Evolutionary conservation across 2,329 filamentous ascomycete genomes (phyloP).

Genomic region (Paecilomyces sp.): DNA sequence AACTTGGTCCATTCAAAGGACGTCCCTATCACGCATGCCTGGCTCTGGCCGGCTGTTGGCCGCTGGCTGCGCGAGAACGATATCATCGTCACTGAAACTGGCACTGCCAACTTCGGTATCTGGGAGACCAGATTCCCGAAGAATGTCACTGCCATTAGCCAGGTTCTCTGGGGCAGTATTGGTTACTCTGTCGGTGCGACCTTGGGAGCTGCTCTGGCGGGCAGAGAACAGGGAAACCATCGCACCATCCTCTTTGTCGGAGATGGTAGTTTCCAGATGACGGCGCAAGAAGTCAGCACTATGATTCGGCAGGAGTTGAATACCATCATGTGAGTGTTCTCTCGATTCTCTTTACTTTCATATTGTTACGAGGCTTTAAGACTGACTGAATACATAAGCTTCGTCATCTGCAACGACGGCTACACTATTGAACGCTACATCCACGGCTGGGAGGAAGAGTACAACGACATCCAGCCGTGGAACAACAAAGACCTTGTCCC

Average conservation of each 20-base stretch:
- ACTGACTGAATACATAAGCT: conserved; percentile 28
- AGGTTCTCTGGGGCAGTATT: conserved; percentile 66
- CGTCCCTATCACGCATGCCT: conserved; percentile 42
- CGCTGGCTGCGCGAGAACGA: conserved; percentile 66
- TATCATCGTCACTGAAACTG: conserved; percentile 78
- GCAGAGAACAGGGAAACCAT: conserved; percentile 56
- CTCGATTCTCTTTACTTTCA: neutral
- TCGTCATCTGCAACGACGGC: conserved; percentile 80
- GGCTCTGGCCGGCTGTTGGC: conserved; percentile 68
- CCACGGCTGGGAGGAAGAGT: conserved; percentile 69
- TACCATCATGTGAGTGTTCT: conserved; percentile 60
- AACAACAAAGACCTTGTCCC: conserved; percentile 61
- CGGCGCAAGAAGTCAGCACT: conserved; percentile 74
- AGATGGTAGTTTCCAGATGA: conserved; percentile 80
- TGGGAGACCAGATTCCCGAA: conserved; percentile 75
- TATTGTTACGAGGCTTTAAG: conserved; percentile 26
- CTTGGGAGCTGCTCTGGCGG: conserved; percentile 66
- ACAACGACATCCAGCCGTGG: conserved; percentile 78
- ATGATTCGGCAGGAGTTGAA: conserved; percentile 70
- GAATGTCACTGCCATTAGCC: conserved; percentile 71
- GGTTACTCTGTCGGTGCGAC: conserved; percentile 58
- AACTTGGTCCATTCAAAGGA: conserved; percentile 21
- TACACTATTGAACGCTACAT: conserved; percentile 88
- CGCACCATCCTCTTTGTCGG: conserved; percentile 82
- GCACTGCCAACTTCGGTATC: conserved; percentile 81